Percentiles rank a stretch among this genome's conserved stretches.
These are phyloP conservation scores for Boletus sp. DNA, from an alignment of 768 basidiomycete species.

Conservation along the genomic window DNA sequence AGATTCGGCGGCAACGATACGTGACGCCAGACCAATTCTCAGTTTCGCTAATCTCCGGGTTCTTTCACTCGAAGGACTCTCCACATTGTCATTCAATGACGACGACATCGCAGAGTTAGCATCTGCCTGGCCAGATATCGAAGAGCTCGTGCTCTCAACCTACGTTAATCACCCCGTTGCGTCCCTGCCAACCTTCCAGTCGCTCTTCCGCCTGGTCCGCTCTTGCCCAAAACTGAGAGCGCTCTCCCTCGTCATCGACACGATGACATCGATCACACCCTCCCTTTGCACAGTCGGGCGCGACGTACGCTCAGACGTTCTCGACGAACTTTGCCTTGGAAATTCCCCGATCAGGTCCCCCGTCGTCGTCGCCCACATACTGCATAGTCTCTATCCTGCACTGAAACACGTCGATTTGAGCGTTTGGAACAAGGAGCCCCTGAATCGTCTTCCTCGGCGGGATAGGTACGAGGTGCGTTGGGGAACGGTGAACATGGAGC, in stretches of 20 bases:
- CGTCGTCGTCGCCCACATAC: conserved; percentile 2
- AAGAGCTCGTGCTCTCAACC: conserved; percentile 20
- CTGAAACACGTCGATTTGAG: conserved; percentile 21
- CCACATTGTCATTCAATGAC: conserved; percentile 15
- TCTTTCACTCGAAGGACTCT: conserved; percentile 17
- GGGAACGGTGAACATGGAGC: conserved; percentile 19
- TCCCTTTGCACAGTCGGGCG: background rate
- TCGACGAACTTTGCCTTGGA: conserved; percentile 18
- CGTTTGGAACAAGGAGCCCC: conserved; percentile 15
- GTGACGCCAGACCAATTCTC: conserved; percentile 15
- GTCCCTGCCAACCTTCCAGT: conserved; percentile 22
- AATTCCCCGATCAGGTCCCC: conserved; percentile 20
- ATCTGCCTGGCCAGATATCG: conserved; percentile 20
- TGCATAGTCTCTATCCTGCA: conserved; percentile 17
- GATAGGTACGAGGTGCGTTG: conserved; percentile 15
- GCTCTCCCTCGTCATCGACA: conserved; percentile 27
- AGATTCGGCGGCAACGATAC: background rate
- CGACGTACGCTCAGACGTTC: background rate
- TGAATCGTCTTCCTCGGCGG: conserved; percentile 8
- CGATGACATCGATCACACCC: background rate
- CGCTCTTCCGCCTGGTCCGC: conserved; percentile 10
- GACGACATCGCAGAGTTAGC: conserved; percentile 13
- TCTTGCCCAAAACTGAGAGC: conserved; percentile 12
- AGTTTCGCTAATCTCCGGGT: conserved; percentile 13
- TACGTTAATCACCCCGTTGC: conserved; percentile 11